A percentile compares a stretch with the other conserved stretches of the same genome.
phyloP scores from a whole-genome alignment of 176 grass and related monocot species.

The Oryza meyeriana region DNA sequence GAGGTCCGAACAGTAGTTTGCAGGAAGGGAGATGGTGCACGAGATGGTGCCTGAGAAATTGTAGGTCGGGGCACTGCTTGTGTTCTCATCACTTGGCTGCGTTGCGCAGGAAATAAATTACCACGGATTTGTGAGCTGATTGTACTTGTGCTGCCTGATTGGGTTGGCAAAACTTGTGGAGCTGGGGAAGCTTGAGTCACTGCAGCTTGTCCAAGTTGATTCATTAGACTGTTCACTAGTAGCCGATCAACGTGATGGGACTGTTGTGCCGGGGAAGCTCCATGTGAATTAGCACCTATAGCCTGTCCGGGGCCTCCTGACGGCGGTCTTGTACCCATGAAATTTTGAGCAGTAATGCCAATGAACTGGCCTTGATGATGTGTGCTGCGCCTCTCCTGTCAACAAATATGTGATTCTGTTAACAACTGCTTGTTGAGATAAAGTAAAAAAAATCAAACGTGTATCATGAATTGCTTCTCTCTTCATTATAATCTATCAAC shows the following conservation, averaged over 20 bases:
- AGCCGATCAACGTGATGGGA: slow-evolving; percentile 4
- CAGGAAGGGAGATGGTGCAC: background rate
- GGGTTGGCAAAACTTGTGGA: background rate
- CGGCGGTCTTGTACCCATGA: slow-evolving; percentile 1
- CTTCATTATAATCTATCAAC: background rate
- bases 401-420: slow-evolving; percentile 22
- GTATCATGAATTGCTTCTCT: background rate
- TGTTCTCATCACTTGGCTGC: slow-evolving; percentile 14
- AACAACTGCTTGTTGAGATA: slow-evolving; percentile 26
- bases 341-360: slow-evolving; percentile 26
- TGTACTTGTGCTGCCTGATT: background rate
- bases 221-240: background rate
- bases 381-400: slow-evolving; percentile 37
- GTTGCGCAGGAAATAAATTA: slow-evolving; percentile 1
- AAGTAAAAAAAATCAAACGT: background rate
- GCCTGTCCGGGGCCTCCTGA: slow-evolving; percentile 25
- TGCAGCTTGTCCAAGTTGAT: slow-evolving; percentile 10
- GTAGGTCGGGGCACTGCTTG: background rate
- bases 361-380: slow-evolving; percentile 11
- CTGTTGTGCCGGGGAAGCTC: slow-evolving; percentile 16
- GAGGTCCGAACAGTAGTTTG: background rate
- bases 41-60: background rate
- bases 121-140: background rate
- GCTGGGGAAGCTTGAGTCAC: background rate
- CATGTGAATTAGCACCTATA: slow-evolving; percentile 40